phyloP scores from a whole-genome alignment of 2,329 filamentous ascomycete species.

The Claviceps capensis region DNA sequence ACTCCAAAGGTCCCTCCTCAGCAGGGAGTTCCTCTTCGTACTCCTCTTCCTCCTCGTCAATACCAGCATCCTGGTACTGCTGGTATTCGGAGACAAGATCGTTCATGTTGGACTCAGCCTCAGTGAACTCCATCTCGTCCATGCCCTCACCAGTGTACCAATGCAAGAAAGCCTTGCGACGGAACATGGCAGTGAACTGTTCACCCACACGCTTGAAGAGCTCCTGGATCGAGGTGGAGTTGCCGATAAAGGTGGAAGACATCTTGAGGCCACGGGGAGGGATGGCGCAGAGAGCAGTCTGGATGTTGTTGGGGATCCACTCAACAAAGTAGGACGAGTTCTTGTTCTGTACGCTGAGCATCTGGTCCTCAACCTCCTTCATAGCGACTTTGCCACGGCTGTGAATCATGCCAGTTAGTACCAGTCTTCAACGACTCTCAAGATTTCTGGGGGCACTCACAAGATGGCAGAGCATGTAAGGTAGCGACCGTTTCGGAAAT shows the following conservation, averaged over 20 bases:
- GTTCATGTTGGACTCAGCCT: constrained; percentile 99
- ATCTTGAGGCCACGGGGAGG: constrained; percentile 95
- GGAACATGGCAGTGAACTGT: constrained; percentile 99
- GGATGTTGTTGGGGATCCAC: constrained; percentile 99
- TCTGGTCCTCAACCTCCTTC: constrained; percentile 99
- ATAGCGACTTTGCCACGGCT: constrained; percentile 94
- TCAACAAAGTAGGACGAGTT: constrained; percentile 99
- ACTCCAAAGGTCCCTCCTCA: constrained; percentile 49
- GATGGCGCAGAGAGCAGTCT: constrained; percentile 97
- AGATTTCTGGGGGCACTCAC: neutral
- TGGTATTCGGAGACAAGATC: constrained; percentile 98
- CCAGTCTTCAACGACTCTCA: constrained; percentile 92
- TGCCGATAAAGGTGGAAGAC: constrained; percentile 97
- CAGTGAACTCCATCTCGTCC: constrained; percentile 99
- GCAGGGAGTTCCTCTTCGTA: constrained; percentile 73
- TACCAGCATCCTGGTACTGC: constrained; percentile 98
- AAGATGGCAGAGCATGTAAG: constrained; percentile 99
- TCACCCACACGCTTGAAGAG: constrained; percentile 99
- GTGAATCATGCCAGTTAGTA: constrained; percentile 88
- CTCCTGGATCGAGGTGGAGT: constrained; percentile 99
- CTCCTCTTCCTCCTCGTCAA: constrained; percentile 95
- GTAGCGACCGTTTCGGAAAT: constrained; percentile 99
- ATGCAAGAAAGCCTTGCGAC: constrained; percentile 99
- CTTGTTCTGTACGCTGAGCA: constrained; percentile 99
- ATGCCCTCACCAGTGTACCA: constrained; percentile 99